Base-by-base conservation (phyloP, 2,329 filamentous ascomycete genomes). In the Aciculosporium take region DNA sequence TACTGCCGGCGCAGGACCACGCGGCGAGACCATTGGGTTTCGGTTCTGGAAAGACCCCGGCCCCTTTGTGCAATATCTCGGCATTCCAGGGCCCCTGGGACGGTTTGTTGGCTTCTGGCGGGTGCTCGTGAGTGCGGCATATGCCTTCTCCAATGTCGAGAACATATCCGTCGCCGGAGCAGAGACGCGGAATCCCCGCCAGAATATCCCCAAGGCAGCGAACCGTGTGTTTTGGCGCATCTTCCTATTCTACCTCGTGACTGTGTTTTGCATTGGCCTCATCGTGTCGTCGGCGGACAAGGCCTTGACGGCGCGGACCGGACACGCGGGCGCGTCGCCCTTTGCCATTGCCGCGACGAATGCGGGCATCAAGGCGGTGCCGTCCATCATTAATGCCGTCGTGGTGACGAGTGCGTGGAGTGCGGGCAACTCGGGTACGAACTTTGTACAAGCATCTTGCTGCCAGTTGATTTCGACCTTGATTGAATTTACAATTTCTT, bases 11-110 rank as follows among this genome's bases (percentile, higher is more conserved):
- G 44, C 44, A 27, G 44, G 44, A 20, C 44, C 44, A 3, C 23
- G 67, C 46, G 59, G 67, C 49, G 69, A 72, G 29, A 76, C 79
- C 53, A 70, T 79, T 34, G 76, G 79, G 13, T 74, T 68, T 17
- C 65, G 66, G 32, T 78, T 73, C 60, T 80, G 76, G 75, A 61
- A 68, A 46, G 59, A 73, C 27, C 71, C 71, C 0, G 72, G 72
- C 5, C 71, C 73, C 0, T 72, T 72, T 56, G 55, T 53, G 5
- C 48, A 53, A 28, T 53, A 62, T 43, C 61, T 68, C 41, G 68
- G 66, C 32, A 69, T 72, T 54, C 66, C 67, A 39, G 69, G 71
- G 27, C 65, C 72, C 41, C 63, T 62, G 35, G 60, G 63, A 31
- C 70, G 71, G 20, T 72, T 74, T 49, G 66, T 71, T 31, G 64